Base-by-base conservation (phyloP, 208 protist species). In the Crithidia brevicula region DNA sequence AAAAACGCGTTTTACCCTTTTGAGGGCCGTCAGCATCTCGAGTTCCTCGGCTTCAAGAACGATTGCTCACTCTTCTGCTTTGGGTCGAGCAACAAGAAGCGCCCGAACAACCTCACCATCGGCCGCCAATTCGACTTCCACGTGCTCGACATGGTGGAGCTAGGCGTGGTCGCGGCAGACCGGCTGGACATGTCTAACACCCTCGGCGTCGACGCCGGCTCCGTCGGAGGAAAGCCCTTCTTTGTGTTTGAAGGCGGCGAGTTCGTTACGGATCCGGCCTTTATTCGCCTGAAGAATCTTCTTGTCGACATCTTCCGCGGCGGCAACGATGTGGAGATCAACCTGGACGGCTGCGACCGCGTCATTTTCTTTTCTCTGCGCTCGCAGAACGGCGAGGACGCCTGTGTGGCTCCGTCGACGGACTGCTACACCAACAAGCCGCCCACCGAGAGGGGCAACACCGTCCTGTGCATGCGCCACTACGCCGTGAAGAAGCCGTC, bases 21-120 rank as follows among this genome's bases (percentile, higher is more conserved):
- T 56, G 92, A 97, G 23, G 81, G 85, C 0, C 76, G 83, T 20
- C 77, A 95, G 77, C 86, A 95, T 50, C 52, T 97, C 6, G 88
- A 97, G 77, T 95, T 96, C 62, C 74, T 95, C 36, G 86, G 89
- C 30, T 96, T 95, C 73, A 97, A 97, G 67, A 97, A 97, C 66
- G 92, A 97, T 78, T 95, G 86, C 81, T 95, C 88, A 0, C 78
- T 97, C 22, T 96, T 97, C 58, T 91, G 83, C 70, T 95, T 97
- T 59, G 83, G 85, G 0, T 86, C 77, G 4, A 79, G 93, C 77
- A 93, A 77, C 75, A 95, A 97, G 72, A 97, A 97, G 74, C 81
- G 92, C 4, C 92, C 92, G 20, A 84, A 97, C 73, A 96, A 96
- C 72, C 38, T 97, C 30, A 93, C 86, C 3, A 28, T 97, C 13